Base-by-base conservation (phyloP, 768 basidiomycete species). In the Hygrophorus pudorinus region DNA sequence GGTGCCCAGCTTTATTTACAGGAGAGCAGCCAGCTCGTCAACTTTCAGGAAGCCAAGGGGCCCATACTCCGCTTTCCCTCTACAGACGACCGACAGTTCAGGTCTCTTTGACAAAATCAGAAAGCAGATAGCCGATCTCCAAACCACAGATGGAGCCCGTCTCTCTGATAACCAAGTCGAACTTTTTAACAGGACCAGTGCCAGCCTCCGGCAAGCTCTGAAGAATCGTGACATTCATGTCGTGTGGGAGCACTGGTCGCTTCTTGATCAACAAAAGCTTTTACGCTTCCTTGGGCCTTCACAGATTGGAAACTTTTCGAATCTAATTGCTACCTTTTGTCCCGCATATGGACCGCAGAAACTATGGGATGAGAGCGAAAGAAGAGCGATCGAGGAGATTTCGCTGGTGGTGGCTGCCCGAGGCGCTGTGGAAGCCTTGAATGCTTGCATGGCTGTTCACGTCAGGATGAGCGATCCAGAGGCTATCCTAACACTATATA, bases 341-440 rank as follows among this genome's bases (percentile, higher is more conserved):
- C 31, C 35, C 34, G 44, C 50, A 31, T 18, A 37, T 4, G 42
- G 47, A 7, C 38, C 39, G 33, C 4, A 34, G 2, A 13, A 39
- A 27, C 30, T 41, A 12, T 60, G 65, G 58, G 53, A 62, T 30
- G 52, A 59, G 9, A 43, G 47, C 16, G 52, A 65, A 16, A 56
- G 52, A 48, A 53, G 53, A 16, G 50, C 57, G 2, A 56, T 72
- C 4, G 65, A 72, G 49, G 63, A 70, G 42, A 69, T 84, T 38
- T 74, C 77, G 5, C 40, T 82, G 16, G 55, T 64, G 30, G 63
- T 72, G 5, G 76, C 81, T 0, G 63, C 54, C 9, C 58, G 56
- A 21, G 65, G 72, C 24, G 66, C 66, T 7, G 61, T 68, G 11
- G 65, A 68, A 9, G 74, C 74, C 3, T 59, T 85, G 38, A 63